Evolutionary conservation across 2,329 filamentous ascomycete genomes (phyloP).

Genomic region (Sordariomycetes sp.): DNA sequence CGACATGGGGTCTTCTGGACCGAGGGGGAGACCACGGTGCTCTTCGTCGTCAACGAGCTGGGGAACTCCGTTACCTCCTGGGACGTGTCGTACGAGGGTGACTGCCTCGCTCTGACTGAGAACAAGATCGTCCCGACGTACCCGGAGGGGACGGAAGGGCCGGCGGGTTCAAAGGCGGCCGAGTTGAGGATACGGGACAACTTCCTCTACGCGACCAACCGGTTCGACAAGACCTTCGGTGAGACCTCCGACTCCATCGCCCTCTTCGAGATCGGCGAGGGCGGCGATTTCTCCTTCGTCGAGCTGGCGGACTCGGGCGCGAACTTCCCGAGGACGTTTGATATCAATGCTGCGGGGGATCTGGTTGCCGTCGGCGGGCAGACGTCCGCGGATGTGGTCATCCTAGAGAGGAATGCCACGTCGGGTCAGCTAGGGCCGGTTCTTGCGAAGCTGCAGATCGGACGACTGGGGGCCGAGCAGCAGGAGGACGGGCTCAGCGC

Average conservation of each 20-base stretch:
- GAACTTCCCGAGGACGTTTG: slow-evolving; percentile 51
- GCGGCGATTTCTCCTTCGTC: slow-evolving; percentile 39
- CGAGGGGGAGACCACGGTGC: slow-evolving; percentile 12
- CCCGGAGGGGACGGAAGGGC: slow-evolving; percentile 26
- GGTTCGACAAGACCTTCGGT: slow-evolving; percentile 48
- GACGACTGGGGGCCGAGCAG: slow-evolving; percentile 24
- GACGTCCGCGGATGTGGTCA: slow-evolving; percentile 44
- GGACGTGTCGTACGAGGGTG: slow-evolving; percentile 29
- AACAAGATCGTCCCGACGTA: slow-evolving; percentile 36
- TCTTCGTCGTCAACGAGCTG: slow-evolving; percentile 36
- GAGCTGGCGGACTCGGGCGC: slow-evolving; percentile 47
- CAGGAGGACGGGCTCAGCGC: slow-evolving; percentile 36
- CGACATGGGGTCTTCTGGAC: slow-evolving; percentile 42
- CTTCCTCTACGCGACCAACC: slow-evolving; percentile 51
- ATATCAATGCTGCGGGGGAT: slow-evolving; percentile 46
- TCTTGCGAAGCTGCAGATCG: slow-evolving; percentile 27
- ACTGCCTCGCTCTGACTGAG: slow-evolving; percentile 33
- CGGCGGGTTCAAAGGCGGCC: slow-evolving; percentile 37
- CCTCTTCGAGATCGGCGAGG: slow-evolving; percentile 32
- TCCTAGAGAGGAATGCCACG: slow-evolving; percentile 41
- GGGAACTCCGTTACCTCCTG: slow-evolving; percentile 39
- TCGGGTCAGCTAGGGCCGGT: slow-evolving; percentile 44
- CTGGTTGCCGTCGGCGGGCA: slow-evolving; percentile 55
- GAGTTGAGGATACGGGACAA: slow-evolving; percentile 42
- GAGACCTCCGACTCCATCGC: slow-evolving; percentile 42